Evolutionary conservation across 2,329 filamentous ascomycete genomes (phyloP), one percentile per base, ranked within the genome.

Genomic region (Colletotrichum gloeosporioides): DNA sequence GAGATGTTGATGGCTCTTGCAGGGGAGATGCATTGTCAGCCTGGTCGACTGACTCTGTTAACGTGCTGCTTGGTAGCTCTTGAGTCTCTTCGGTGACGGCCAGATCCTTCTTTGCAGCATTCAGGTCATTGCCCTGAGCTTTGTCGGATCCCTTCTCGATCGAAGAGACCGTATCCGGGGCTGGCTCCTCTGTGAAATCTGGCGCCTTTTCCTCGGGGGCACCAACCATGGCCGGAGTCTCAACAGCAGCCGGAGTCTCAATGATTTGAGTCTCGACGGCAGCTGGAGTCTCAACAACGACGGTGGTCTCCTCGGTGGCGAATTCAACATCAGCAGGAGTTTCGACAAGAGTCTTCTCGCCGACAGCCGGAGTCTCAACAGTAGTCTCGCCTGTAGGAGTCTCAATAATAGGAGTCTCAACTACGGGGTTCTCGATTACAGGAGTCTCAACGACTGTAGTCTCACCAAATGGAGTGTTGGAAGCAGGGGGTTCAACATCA

Each of bases 21-120:
- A 25, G 64, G 55, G 22, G 5, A 12, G 39, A 12, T 8, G 31
- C 44, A n/a, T 49, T 61, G 32, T 74, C 73, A 6, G 15, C 36
- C 34, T 69, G 59, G 44, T 57, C 49, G 22, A 31, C 36, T 16
- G 74, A 72, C 73, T 67, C 80, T 74, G 73, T 66, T 16, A 18
- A 27, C 34, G 57, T 49, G 8, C 15, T 29, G 25, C 16, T 25
- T 16, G 63, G 15, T 10, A 57, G 29, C 44, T 76, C 73, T 16
- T 15, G 49, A 25, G 27, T 67, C n/a, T 62, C 62, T 18, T 12
- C 25, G 9, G 13, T 62, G 15, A 9, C 31, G 12, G 18, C n/a
- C 9, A n/a, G 18, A 15, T 57, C 13, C 22, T 68, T n/a, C 13
- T 25, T 29, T 59, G 55, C 10, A 27, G 12, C 31, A 16, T 9